Evolutionary conservation across 768 basidiomycete species (phyloP), one percentile per base, ranked within the genome.

Genomic region (Phlebiopsis gigantea): DNA sequence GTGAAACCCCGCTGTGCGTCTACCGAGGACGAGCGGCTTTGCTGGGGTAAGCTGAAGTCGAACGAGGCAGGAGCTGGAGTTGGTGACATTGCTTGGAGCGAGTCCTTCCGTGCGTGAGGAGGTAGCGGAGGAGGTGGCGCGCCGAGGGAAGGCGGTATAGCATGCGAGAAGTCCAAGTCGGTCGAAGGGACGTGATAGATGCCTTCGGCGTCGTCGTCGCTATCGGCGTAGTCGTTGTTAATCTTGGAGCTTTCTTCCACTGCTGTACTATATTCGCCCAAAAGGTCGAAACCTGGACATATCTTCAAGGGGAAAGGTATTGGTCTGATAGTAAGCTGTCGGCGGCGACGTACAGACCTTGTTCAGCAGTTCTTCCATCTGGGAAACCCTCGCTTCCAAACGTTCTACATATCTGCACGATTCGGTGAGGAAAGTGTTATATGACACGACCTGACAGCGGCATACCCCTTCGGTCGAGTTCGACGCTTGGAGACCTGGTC

Each of bases 291-390:
- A n/a, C 54, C 54, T 1, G 54, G 54, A 30, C 30, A 46, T 1
- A 55, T 28, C 54, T 55, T 17, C 29, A 39, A 39, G 34, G 12
- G 1, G 15, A 28, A 29, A 24, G 42, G 25, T 19, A 19, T 24
- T 54, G 12, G 42, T 26, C 22, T 17, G 17, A 43, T 1, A 8
- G 53, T 10, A 15, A 26, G 46, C 46, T 9, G 24, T 42, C 24
- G n/a, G 14, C 2, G 26, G 5, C 9, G 21, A n/a, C 12, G 24
- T 17, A 46, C 54, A 15, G n/a, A 55, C 54, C 44, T 46, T 46
- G 43, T 55, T 39, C 6, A 55, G 45, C 44, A 55, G 31, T 21
- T 55, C 54, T 22, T 55, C 54, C 45, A 55, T 31, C 46, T 55
- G 43, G 3, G 45, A 8, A 24, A 46, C 31, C n/a, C 54, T 25